Percentiles rank a stretch among this genome's conserved stretches.
Evolutionary conservation across 306 rosid genomes (phyloP).

Genomic region (Ammopiptanthus mongolicus): DNA sequence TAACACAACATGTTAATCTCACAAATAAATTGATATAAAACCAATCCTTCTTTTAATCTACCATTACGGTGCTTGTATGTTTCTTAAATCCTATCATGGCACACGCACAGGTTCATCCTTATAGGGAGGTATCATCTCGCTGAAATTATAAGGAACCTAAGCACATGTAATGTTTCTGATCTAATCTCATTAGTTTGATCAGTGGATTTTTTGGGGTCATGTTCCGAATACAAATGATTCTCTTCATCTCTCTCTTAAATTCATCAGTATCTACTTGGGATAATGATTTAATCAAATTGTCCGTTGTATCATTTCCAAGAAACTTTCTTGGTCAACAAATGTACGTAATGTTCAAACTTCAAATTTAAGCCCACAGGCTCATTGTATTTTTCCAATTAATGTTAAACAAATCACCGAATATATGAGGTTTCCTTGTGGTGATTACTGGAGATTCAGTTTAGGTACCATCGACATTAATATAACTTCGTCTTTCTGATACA

Average conservation of each 20-base stretch:
- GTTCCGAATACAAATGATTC: slow-evolving; percentile 21
- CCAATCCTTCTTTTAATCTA: slow-evolving; percentile 1
- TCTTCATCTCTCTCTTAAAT: slow-evolving; percentile 13
- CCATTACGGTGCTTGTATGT: slow-evolving; percentile 26
- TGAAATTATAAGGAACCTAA: slow-evolving; percentile 31
- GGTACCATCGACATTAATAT: not conserved
- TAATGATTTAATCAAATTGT: slow-evolving; percentile 30
- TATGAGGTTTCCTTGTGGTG: not conserved
- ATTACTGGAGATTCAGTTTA: not conserved
- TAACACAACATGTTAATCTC: slow-evolving; percentile 18
- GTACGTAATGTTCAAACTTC: slow-evolving; percentile 17
- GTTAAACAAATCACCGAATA: slow-evolving; percentile 11
- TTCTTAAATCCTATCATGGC: slow-evolving; percentile 16
- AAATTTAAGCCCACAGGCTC: slow-evolving; percentile 2
- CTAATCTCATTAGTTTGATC: slow-evolving; percentile 32
- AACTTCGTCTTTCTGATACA: not conserved
- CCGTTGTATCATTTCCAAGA: slow-evolving; percentile 36
- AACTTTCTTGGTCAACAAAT: slow-evolving; percentile 31
- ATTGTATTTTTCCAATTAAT: not conserved
- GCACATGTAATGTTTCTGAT: slow-evolving; percentile 49
- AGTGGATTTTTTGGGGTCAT: slow-evolving; percentile 8
- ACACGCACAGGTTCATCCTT: slow-evolving; percentile 9
- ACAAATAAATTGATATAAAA: not conserved
- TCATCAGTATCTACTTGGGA: slow-evolving; percentile 38
- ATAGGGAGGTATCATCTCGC: slow-evolving; percentile 19